Conservation (phyloP, 345 rosid species). For the Arabidopsis thaliana region DNA sequence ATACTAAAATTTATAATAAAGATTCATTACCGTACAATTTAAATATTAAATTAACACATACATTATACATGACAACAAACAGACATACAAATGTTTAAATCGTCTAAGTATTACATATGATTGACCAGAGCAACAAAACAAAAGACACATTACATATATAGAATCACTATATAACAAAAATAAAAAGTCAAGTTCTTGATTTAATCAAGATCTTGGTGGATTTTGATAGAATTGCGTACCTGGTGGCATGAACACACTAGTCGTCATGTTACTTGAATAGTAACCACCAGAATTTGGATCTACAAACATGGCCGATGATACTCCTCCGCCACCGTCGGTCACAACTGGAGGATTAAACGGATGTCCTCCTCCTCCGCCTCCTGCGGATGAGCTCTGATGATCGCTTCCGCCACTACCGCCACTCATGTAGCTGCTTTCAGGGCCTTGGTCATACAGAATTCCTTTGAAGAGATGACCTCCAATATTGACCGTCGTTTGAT, state of each 20-base stretch:
- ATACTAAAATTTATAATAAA: constrained; percentile 14
- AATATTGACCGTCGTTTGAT: constrained; percentile 83
- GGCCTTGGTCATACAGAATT: constrained; percentile 89
- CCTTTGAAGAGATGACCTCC: constrained; percentile 94
- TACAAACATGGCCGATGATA: constrained; percentile 35
- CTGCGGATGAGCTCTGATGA: constrained; percentile 70
- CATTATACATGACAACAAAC: constrained; percentile 16
- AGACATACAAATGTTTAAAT: constrained; percentile 35
- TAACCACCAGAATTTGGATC: constrained; percentile 47
- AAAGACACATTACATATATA: constrained; percentile 27
- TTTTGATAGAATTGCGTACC: constrained; percentile 48
- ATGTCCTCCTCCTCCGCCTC: constrained; percentile 46
- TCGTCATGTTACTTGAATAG: constrained; percentile 40
- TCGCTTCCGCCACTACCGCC: constrained; percentile 52
- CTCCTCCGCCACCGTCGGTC: constrained; percentile 35
- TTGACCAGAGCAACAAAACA: background rate
- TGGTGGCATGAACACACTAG: constrained; percentile 42
- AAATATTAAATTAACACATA: constrained; percentile 23
- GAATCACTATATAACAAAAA: constrained; percentile 3
- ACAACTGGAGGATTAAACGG: constrained; percentile 21
- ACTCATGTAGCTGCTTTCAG: constrained; percentile 53
- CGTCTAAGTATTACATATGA: constrained; percentile 34
- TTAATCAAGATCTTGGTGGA: constrained; percentile 45
- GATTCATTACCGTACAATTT: constrained; percentile 34
- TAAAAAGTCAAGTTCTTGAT: constrained; percentile 28